Base-by-base conservation (phyloP, 2,329 filamentous ascomycete genomes). In the Pleomassaria siparia region DNA sequence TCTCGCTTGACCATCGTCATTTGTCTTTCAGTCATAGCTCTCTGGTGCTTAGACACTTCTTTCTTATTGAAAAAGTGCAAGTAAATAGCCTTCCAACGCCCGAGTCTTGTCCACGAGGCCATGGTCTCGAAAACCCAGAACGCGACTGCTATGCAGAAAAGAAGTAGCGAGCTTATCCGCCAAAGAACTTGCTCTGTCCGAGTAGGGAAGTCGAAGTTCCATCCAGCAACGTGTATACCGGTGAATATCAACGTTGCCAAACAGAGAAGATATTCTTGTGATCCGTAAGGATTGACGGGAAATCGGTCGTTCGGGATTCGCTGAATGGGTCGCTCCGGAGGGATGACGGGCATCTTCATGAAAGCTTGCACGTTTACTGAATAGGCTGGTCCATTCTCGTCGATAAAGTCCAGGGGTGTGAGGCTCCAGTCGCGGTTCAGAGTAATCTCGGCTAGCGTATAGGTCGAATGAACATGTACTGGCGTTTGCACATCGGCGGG, bases 401-500 rank as follows among this genome's bases (percentile, higher is more conserved):
- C 53, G 12, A 55, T 16, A 28, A 53, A 53, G 33, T 55, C 50
- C 4, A 55, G 43, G 2, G 50, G 53, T 1, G 50, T 53, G n/a
- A 45, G 25, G 10, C 29, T 21, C 37, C 46, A 54, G 4, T 20
- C 30, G 2, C 24, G 24, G 15, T 44, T 25, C 12, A 24, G 18
- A 13, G 29, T 45, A 8, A 54, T 55, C 26, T 51, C 43, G 12
- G n/a, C 24, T 12, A 54, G 13, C 6, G 32, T 32, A 18, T 28
- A 21, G 2, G 36, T 6, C 8, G 43, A 46, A 22, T 47, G n/a
- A 13, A 50, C 42, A 26, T 45, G 35, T 1, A 51, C 28, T 10
- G 69, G 61, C 12, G 63, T 65, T 46, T 60, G 53, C 13, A 73
- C 64, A 50, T 72, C 67, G 41, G 65, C 66, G 1, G 70, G 70